Conservation (phyloP, 768 basidiomycete species). For the Pulveroboletus ravenelii region DNA sequence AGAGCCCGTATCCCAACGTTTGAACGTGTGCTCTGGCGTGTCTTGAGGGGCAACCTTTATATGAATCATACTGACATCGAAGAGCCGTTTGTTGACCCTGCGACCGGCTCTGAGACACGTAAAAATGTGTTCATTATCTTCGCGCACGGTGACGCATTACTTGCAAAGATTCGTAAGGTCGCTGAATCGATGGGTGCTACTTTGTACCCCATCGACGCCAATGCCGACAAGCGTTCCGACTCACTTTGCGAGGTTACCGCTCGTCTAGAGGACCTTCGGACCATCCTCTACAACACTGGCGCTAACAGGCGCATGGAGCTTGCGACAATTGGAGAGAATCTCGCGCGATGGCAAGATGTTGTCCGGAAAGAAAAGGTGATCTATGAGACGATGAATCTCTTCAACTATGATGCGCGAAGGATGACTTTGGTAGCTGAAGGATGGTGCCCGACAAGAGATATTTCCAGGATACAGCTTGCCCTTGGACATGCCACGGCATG, state of each 20-base stretch:
- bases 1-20: slow-evolving; percentile 88
- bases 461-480: slow-evolving; percentile 78
- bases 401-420: slow-evolving; percentile 89
- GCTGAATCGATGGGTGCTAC: slow-evolving; percentile 99
- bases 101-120: slow-evolving; percentile 75
- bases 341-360: slow-evolving; percentile 90
- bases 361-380: slow-evolving; percentile 95
- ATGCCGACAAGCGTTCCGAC: slow-evolving; percentile 87
- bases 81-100: slow-evolving; percentile 87
- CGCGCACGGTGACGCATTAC: slow-evolving; percentile 87
- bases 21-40: slow-evolving; percentile 97
- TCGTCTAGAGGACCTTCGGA: slow-evolving; percentile 88
- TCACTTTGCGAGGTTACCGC: slow-evolving; percentile 83
- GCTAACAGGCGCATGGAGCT: slow-evolving; percentile 79
- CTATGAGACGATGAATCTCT: slow-evolving; percentile 91
- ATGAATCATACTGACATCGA: slow-evolving; percentile 98
- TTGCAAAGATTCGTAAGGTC: slow-evolving; percentile 96
- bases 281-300: slow-evolving; percentile 85
- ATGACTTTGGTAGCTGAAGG: slow-evolving; percentile 97
- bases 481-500: slow-evolving; percentile 81
- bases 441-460: slow-evolving; percentile 95
- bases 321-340: slow-evolving; percentile 74
- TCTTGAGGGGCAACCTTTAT: slow-evolving; percentile 94
- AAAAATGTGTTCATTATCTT: slow-evolving; percentile 99
- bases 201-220: slow-evolving; percentile 92